Evolutionary conservation across 2,329 filamentous ascomycete genomes (phyloP).

Genomic region (Drechslerella stenobrocha): DNA sequence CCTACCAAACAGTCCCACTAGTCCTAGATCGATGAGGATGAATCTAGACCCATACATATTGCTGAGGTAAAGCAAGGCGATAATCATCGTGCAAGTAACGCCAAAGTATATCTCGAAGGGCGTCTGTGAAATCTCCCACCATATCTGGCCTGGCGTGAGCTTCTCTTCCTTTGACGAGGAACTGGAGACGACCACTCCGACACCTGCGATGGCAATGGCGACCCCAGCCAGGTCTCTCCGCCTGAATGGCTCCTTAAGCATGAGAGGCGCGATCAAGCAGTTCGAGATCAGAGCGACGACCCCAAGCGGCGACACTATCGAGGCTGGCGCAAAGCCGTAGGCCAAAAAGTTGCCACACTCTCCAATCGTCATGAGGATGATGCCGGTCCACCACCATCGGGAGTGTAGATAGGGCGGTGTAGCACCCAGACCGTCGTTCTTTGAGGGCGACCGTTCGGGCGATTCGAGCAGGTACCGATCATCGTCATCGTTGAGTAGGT

Average conservation of each 20-base stretch:
- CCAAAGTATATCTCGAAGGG: slow-evolving; percentile 90
- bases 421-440: slow-evolving; percentile 54
- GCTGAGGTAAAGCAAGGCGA: slow-evolving; percentile 78
- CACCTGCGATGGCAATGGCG: slow-evolving; percentile 79
- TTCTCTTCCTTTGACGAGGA: slow-evolving; percentile 58
- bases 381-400: slow-evolving; percentile 94
- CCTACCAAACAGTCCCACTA: slow-evolving; percentile 89
- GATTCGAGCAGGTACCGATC: slow-evolving; percentile 46
- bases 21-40: slow-evolving; percentile 86
- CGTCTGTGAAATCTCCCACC: slow-evolving; percentile 80
- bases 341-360: slow-evolving; percentile 96
- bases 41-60: slow-evolving; percentile 79
- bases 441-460: slow-evolving; percentile 32
- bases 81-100: slow-evolving; percentile 73
- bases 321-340: slow-evolving; percentile 95
- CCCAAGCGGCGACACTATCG: slow-evolving; percentile 92
- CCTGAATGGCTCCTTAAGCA: slow-evolving; percentile 89
- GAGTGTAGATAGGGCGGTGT: slow-evolving; percentile 79
- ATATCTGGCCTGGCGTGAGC: slow-evolving; percentile 85
- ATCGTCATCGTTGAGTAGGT: slow-evolving; percentile 17
- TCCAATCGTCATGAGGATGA: slow-evolving; percentile 86
- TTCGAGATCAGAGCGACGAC: slow-evolving; percentile 97
- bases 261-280: slow-evolving; percentile 90
- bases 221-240: slow-evolving; percentile 84
- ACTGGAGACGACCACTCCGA: slow-evolving; percentile 88